These are phyloP conservation scores for Oryza nivara DNA, from an alignment of 176 grass and related monocot species.

Conservation along the genomic window DNA sequence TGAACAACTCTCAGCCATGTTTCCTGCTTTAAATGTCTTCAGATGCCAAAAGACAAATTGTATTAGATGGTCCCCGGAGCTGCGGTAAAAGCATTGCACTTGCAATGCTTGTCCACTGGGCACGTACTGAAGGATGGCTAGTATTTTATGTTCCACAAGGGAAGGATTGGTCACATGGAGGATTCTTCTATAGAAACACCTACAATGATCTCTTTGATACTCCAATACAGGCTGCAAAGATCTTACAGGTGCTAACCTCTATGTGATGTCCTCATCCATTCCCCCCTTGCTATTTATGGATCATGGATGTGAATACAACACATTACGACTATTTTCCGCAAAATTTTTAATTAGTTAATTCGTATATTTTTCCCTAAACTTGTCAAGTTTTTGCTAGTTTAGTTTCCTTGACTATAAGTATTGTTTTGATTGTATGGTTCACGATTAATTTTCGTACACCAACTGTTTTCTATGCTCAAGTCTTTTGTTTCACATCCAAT, in stretches of 20 bases:
- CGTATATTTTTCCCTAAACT: background rate
- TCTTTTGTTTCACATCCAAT: too few relatives aligned
- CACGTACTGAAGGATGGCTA: constrained; percentile 91
- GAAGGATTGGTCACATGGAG: constrained; percentile 93
- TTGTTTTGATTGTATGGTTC: too few relatives aligned
- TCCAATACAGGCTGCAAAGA: constrained; percentile 68
- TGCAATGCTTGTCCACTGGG: constrained; percentile 98
- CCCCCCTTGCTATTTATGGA: constrained; percentile 27
- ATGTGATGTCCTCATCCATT: constrained; percentile 20
- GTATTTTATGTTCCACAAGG: constrained; percentile 96
- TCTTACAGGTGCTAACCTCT: constrained; percentile 66
- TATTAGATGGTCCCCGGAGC: constrained; percentile 89
- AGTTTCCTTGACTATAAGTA: too few relatives aligned
- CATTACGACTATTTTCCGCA: background rate
- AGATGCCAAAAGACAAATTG: constrained; percentile 85
- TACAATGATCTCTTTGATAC: constrained; percentile 82
- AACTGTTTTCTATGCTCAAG: too few relatives aligned
- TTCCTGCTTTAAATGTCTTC: constrained; percentile 17
- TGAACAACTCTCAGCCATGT: constrained; percentile 9
- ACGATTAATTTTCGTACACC: too few relatives aligned
- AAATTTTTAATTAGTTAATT: background rate
- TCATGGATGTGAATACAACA: constrained; percentile 13
- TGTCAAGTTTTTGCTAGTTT: too few relatives aligned
- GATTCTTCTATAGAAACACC: constrained; percentile 87
- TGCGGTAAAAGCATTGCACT: constrained; percentile 92